Percentiles rank a stretch among this genome's conserved stretches.
Evolutionary conservation across 257 asterid genomes (phyloP).

Genomic region (Sherardia arvensis): DNA sequence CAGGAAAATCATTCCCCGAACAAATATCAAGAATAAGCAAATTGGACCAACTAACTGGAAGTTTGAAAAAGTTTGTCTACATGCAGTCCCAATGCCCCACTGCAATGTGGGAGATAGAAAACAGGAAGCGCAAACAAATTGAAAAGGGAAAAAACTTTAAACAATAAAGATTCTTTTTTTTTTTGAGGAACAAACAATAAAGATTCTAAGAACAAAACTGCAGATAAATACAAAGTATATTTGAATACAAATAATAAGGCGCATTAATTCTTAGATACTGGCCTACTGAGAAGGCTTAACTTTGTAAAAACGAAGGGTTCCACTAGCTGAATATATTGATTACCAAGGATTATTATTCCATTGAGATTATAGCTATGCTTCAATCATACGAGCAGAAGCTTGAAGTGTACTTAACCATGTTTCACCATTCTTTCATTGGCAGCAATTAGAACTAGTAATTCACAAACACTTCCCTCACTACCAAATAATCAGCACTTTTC

Average conservation of each 20-base stretch:
- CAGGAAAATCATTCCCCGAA: conserved; percentile 40
- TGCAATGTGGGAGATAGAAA: background rate
- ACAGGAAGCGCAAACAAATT: background rate
- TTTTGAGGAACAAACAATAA: background rate
- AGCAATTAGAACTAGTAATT: background rate
- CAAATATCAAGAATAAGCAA: conserved; percentile 13
- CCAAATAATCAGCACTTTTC: background rate
- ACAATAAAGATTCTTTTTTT: background rate
- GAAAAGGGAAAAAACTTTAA: background rate
- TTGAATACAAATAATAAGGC: background rate
- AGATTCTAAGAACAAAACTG: background rate
- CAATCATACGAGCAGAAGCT: background rate
- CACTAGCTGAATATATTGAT: background rate
- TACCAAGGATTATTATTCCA: background rate
- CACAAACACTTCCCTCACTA: background rate
- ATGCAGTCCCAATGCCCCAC: too few species aligned
- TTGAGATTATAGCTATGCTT: background rate
- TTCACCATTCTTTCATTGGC: background rate
- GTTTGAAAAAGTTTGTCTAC: background rate
- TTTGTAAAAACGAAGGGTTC: too few species aligned
- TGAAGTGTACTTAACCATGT: background rate
- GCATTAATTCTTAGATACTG: too few species aligned
- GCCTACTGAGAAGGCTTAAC: too few species aligned
- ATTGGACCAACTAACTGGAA: conserved; percentile 1
- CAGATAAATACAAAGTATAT: background rate